Conservation (phyloP, 768 basidiomycete genomes). For the Agrocybe praecox region DNA sequence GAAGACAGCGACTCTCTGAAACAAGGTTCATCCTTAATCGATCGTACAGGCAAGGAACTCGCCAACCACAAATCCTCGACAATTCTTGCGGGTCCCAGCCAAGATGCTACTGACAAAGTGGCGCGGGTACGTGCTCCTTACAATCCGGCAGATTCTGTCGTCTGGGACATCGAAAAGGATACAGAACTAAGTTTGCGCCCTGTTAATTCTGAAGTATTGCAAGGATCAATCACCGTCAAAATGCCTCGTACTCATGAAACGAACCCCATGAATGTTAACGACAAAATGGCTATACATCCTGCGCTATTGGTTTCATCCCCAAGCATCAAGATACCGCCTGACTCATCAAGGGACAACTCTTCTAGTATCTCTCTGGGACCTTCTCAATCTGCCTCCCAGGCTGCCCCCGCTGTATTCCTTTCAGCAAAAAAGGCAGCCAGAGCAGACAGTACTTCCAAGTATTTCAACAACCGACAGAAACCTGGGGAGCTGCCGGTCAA, state of each 20-base stretch:
- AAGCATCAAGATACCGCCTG: background rate
- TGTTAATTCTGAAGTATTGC: constrained; percentile 5
- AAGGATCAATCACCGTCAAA: constrained; percentile 13
- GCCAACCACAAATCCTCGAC: background rate
- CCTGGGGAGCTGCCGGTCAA: background rate
- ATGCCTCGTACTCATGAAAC: background rate
- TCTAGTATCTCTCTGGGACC: constrained; percentile 23
- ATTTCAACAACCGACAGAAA: constrained; percentile 1
- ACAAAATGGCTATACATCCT: too few relatives aligned
- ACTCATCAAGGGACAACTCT: background rate
- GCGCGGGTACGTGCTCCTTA: constrained; percentile 5
- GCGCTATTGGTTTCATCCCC: too few relatives aligned
- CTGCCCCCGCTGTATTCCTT: background rate
- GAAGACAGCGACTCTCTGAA: background rate
- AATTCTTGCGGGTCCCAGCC: background rate
- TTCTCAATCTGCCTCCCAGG: constrained; percentile 33
- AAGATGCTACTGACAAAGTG: background rate
- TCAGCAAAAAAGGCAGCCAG: background rate
- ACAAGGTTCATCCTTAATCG: background rate
- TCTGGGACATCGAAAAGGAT: constrained; percentile 35
- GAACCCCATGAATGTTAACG: too few relatives aligned
- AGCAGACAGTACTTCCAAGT: constrained; percentile 4
- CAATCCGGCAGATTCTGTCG: constrained; percentile 26
- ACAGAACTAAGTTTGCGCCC: constrained; percentile 4
- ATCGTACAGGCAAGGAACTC: too few relatives aligned